Conservation (phyloP, 1,139 yeast species). For the Taiozyma sp. region DNA sequence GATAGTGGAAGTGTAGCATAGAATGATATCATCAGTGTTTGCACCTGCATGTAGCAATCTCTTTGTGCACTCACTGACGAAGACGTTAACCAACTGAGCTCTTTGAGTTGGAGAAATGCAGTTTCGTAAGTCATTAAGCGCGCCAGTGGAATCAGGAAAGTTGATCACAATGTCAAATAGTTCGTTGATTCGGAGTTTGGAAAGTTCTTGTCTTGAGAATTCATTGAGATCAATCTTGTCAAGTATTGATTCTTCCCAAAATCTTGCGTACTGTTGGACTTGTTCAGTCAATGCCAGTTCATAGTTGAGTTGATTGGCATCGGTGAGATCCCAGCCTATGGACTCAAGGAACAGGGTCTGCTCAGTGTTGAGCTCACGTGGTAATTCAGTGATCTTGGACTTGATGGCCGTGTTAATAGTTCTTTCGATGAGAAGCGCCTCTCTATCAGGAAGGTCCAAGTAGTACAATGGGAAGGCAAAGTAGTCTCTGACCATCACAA, state of each 20-base stretch:
- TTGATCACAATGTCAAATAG: conserved; percentile 57
- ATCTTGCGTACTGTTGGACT: conserved; percentile 8
- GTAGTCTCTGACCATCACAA: conserved; percentile 14
- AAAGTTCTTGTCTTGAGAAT: conserved; percentile 37
- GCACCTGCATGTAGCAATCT: conserved; percentile 76
- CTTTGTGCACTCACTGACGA: conserved; percentile 45
- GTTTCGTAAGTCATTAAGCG: conserved; percentile 59
- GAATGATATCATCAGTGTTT: conserved; percentile 70
- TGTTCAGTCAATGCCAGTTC: conserved; percentile 6
- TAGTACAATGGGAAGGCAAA: conserved; percentile 19
- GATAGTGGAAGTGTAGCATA: conserved; percentile 68
- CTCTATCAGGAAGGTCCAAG: conserved; percentile 12
- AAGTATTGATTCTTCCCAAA: conserved; percentile 19
- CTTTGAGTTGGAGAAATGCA: conserved; percentile 32
- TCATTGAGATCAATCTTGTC: conserved; percentile 23
- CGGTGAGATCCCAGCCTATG: conserved; percentile 16
- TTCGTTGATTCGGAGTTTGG: conserved; percentile 53
- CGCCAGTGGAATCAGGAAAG: conserved; percentile 56
- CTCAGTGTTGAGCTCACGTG: conserved; percentile 1
- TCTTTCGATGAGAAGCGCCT: conserved; percentile 13
- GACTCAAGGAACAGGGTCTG: conserved; percentile 13
- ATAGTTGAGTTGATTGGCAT: conserved; percentile 7
- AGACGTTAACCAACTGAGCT: conserved; percentile 36
- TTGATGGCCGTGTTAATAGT: conserved; percentile 15
- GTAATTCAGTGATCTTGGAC: conserved; percentile 4